Evolutionary conservation across 192 early-diverging fungal genomes (phyloP).

Genomic region (Gryganskiella cystojenkinii): DNA sequence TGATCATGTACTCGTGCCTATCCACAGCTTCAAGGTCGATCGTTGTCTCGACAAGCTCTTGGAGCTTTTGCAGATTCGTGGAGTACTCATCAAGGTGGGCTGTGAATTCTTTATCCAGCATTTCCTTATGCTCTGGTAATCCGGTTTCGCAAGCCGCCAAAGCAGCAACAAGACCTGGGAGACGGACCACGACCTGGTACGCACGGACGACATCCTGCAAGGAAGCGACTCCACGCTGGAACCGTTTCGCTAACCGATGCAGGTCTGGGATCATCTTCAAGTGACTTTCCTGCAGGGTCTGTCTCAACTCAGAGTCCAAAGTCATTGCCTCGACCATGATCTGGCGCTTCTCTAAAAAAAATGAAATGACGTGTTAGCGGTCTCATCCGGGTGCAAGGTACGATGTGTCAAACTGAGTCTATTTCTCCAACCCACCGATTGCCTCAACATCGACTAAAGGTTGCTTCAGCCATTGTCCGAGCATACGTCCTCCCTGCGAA

Average conservation of each 20-base stretch:
- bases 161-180: constrained; percentile 71
- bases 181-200: constrained; percentile 84
- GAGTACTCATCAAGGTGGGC: constrained; percentile 61
- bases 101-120: constrained; percentile 68
- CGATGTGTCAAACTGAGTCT: no score
- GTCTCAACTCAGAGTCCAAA: constrained; percentile 71
- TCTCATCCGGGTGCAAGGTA: neutral
- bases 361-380: neutral
- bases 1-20: constrained; percentile 88
- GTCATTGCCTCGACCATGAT: constrained; percentile 78
- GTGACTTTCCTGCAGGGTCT: constrained; percentile 73
- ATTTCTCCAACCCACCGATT: constrained; percentile 69
- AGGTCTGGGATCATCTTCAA: constrained; percentile 90
- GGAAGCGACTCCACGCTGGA: constrained; percentile 80
- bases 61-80: constrained; percentile 70
- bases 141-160: constrained; percentile 59
- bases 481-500: constrained; percentile 82
- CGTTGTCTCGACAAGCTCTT: constrained; percentile 89
- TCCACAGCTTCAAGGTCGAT: constrained; percentile 89
- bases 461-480: constrained; percentile 95
- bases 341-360: constrained; percentile 67
- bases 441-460: constrained; percentile 77
- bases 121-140: constrained; percentile 50
- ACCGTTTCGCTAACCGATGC: constrained; percentile 85
- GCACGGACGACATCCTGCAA: constrained; percentile 91